These are phyloP conservation scores for Pseudisothecium myosuroides DNA, from an alignment of 225 moss, liverwort and hornwort genomes.

Conservation along the genomic window DNA sequence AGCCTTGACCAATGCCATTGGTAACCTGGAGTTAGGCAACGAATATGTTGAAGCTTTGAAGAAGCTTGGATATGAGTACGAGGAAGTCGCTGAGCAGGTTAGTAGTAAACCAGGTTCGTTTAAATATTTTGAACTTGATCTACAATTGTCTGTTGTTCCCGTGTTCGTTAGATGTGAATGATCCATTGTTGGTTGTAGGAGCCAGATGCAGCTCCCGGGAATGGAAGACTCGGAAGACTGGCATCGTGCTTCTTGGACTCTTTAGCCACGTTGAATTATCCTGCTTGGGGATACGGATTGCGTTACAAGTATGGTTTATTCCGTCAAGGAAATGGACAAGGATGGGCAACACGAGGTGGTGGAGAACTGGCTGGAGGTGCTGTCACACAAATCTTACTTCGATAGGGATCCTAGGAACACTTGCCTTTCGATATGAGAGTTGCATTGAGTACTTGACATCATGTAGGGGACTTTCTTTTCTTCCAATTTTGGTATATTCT, in stretches of 20 bases:
- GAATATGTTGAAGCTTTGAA: conserved; percentile 60
- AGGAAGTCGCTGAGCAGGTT: conserved; percentile 66
- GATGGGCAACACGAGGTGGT: conserved; percentile 71
- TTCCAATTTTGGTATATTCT: not conserved
- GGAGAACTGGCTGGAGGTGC: conserved; percentile 89
- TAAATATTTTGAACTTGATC: not conserved
- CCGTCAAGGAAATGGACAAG: conserved; percentile 56
- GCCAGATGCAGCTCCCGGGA: conserved; percentile 91
- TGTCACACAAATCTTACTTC: not conserved
- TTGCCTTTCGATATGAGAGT: not conserved
- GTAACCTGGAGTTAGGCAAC: conserved; percentile 66
- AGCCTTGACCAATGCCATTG: conserved; percentile 82
- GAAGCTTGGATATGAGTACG: conserved; percentile 67
- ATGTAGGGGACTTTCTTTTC: not conserved
- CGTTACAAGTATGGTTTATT: conserved; percentile 82
- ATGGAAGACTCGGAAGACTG: conserved; percentile 87
- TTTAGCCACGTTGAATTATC: conserved; percentile 84
- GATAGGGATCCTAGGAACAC: not conserved
- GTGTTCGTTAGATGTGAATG: not conserved
- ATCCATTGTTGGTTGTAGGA: conserved; percentile 32
- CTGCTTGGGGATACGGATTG: conserved; percentile 81
- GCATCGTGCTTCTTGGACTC: conserved; percentile 96
- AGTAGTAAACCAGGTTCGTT: not conserved
- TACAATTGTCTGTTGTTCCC: not conserved
- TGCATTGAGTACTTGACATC: not conserved